These are phyloP conservation scores for Cydonia oblonga DNA, from an alignment of 331 rosid genomes.

Conservation along the genomic window DNA sequence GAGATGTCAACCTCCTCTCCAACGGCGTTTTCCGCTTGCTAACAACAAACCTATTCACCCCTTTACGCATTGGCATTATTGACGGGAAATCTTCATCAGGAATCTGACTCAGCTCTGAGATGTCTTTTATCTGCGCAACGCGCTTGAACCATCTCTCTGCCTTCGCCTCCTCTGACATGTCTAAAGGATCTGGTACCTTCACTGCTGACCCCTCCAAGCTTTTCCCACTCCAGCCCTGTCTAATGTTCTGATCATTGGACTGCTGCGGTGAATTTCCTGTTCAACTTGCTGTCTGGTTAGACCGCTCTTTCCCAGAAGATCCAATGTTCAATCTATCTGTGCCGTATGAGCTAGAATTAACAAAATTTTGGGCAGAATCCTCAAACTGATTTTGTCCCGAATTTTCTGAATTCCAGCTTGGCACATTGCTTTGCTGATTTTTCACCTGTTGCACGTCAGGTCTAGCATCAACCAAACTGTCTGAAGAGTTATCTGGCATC, in stretches of 20 bases:
- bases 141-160: constrained; percentile 97
- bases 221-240: constrained; percentile 57
- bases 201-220: constrained; percentile 99
- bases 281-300: constrained; percentile 8
- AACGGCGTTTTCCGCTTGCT: constrained; percentile 95
- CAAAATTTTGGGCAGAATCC: constrained; percentile 1
- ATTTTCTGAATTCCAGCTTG: constrained; percentile 17
- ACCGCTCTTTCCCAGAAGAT: constrained; percentile 4
- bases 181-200: constrained; percentile 81
- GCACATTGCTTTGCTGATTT: constrained; percentile 9
- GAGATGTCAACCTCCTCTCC: constrained; percentile 90
- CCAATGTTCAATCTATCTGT: constrained; percentile 3
- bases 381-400: constrained; percentile 17
- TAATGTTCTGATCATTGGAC: constrained; percentile 25
- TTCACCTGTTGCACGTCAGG: constrained; percentile 1
- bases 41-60: constrained; percentile 94
- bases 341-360: constrained; percentile 1
- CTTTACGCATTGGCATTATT: constrained; percentile 98
- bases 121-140: constrained; percentile 87
- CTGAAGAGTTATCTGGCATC: constrained; percentile 15
- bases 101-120: constrained; percentile 90
- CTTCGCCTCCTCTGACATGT: constrained; percentile 98
- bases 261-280: constrained; percentile 23
- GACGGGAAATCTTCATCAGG: constrained; percentile 98
- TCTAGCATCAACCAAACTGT: constrained; percentile 11